These are phyloP conservation scores for Panaeolus cyanescens DNA, from an alignment of 768 basidiomycete genomes.

Conservation along the genomic window DNA sequence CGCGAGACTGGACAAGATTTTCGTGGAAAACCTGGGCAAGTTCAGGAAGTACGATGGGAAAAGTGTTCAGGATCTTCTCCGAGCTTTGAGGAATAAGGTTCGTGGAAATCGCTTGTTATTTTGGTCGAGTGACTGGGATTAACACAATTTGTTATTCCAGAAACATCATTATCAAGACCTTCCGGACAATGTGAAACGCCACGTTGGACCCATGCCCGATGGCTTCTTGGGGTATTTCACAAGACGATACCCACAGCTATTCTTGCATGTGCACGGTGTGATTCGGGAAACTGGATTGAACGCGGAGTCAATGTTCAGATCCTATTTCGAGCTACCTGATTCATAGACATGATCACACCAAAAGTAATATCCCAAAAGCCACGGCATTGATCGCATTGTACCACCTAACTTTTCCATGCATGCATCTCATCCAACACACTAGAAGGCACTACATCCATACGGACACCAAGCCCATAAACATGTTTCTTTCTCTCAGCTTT, in stretches of 20 bases:
- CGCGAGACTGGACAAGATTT: constrained; percentile 78
- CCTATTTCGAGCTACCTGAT: constrained; percentile 78
- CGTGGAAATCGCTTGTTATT: constrained; percentile 19
- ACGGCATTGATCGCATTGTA: constrained; percentile 2
- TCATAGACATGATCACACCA: constrained; percentile 7
- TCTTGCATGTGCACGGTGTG: constrained; percentile 91
- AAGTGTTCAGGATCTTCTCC: constrained; percentile 88
- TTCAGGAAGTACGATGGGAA: constrained; percentile 95
- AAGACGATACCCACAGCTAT: constrained; percentile 84
- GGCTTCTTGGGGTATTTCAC: constrained; percentile 96
- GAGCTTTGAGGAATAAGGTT: constrained; percentile 95
- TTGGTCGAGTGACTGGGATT: not conserved
- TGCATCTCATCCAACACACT: not conserved
- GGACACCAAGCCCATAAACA: not conserved
- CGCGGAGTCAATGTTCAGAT: constrained; percentile 87
- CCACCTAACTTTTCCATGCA: not conserved
- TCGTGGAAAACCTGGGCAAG: constrained; percentile 95
- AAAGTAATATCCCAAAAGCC: not conserved
- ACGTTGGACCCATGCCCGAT: constrained; percentile 88
- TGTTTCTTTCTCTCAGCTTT: not conserved
- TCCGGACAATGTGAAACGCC: constrained; percentile 86
- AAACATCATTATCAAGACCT: constrained; percentile 99
- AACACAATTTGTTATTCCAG: constrained; percentile 39
- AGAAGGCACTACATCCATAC: not conserved
- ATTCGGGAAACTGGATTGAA: constrained; percentile 71